Percentiles rank a stretch among this genome's conserved stretches.
Conservation (phyloP, 306 rosid species). For the Benincasa hispida region DNA sequence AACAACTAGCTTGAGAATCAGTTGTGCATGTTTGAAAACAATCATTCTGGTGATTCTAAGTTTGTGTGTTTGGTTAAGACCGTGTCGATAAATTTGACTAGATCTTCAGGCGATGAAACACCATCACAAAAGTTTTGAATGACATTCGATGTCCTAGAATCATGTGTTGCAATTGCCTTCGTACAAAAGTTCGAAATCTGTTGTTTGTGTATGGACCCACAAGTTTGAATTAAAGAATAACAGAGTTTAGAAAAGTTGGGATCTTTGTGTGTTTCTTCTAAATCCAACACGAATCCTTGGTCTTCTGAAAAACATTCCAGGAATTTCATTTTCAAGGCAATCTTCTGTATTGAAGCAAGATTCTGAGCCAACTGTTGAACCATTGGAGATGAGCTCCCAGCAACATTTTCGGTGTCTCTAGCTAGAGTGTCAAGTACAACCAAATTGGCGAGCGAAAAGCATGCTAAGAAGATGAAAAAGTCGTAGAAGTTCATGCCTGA, state of each 20-base stretch:
- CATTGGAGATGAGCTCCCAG: constrained; percentile 16
- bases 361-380: constrained; percentile 43
- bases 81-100: constrained; percentile 30
- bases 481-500: constrained; percentile 89
- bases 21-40: not conserved
- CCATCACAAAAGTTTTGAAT: constrained; percentile 26
- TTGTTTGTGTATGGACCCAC: constrained; percentile 27
- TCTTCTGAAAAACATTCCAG: constrained; percentile 39
- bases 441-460: constrained; percentile 44
- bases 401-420: constrained; percentile 16
- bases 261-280: constrained; percentile 30
- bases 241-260: constrained; percentile 40
- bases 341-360: constrained; percentile 33
- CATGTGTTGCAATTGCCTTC: constrained; percentile 20
- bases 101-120: constrained; percentile 43
- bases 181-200: constrained; percentile 9
- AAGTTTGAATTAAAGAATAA: constrained; percentile 31
- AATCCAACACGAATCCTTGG: constrained; percentile 31
- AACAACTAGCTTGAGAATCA: not conserved
- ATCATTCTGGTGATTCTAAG: not conserved
- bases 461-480: constrained; percentile 48
- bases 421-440: constrained; percentile 27
- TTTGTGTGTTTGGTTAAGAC: constrained; percentile 17
- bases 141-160: constrained; percentile 19
- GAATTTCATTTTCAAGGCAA: constrained; percentile 32